A percentile compares a stretch with the other conserved stretches of the same genome.
phyloP scores from a whole-genome alignment of 441 rosid species.

The Sinapis alba region DNA sequence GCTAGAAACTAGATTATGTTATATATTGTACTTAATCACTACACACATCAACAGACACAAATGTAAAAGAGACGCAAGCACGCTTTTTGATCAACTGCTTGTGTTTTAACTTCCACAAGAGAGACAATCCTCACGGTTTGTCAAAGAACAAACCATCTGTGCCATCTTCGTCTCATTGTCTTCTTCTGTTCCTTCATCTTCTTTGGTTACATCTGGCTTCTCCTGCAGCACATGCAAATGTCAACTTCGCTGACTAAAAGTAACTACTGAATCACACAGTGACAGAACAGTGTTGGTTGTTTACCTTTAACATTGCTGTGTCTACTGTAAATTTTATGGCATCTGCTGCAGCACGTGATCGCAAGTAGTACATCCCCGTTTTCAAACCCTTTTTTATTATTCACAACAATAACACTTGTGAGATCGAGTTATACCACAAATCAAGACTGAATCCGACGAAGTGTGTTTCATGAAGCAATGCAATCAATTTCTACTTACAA shows the following conservation, averaged over 20 bases:
- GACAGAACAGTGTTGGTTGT: background rate
- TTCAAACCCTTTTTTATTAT: constrained; percentile 67
- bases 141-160: constrained; percentile 84
- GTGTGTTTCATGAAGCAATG: background rate
- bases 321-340: constrained; percentile 96
- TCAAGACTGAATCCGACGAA: background rate
- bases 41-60: background rate
- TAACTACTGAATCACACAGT: background rate
- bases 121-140: constrained; percentile 88
- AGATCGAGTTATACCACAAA: background rate
- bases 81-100: background rate
- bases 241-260: background rate
- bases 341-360: constrained; percentile 96
- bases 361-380: constrained; percentile 90
- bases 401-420: background rate
- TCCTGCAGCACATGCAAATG: constrained; percentile 40
- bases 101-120: constrained; percentile 77
- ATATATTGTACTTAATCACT: background rate
- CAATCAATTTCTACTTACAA: background rate
- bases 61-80: background rate
- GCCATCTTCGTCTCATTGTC: constrained; percentile 67
- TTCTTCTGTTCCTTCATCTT: constrained; percentile 36
- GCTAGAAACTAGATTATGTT: background rate
- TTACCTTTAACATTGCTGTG: constrained; percentile 64
- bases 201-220: constrained; percentile 39